Evolutionary conservation across 306 rosid species (phyloP).

Genomic region (apple (Malus domestica)): DNA sequence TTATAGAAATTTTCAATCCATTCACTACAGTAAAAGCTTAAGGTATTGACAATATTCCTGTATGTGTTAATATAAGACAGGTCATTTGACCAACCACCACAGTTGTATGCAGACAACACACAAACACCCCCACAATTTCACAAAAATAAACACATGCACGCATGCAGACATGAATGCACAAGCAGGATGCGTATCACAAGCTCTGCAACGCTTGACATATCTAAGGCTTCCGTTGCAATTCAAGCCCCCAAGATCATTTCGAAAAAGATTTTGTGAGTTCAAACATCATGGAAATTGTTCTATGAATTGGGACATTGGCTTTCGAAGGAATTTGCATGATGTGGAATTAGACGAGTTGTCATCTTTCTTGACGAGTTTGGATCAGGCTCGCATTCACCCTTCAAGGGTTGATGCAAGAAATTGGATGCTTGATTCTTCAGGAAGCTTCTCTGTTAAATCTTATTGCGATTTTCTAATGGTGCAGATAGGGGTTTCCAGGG

Average conservation of each 20-base stretch:
- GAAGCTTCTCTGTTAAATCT: too few species aligned
- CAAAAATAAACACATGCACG: not conserved
- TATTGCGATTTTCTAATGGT: too few species aligned
- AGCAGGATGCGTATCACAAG: not conserved
- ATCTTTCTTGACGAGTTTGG: too few species aligned
- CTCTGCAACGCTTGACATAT: not conserved
- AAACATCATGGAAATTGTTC: not conserved
- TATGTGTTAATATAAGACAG: not conserved
- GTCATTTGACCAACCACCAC: not conserved
- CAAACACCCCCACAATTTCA: not conserved
- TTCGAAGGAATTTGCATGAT: too few species aligned
- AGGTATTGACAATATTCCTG: not conserved
- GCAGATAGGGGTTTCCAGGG: too few species aligned
- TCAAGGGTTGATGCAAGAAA: too few species aligned
- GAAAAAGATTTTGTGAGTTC: not conserved
- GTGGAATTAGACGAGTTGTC: too few species aligned
- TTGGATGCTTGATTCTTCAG: too few species aligned
- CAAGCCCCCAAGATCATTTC: not conserved
- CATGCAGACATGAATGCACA: not conserved
- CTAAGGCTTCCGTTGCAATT: not conserved
- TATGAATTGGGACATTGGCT: too few species aligned
- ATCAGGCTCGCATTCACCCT: too few species aligned
- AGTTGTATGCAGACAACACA: not conserved
- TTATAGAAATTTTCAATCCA: not conserved
- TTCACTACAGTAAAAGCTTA: not conserved